Evolutionary conservation across 148 eudicot genomes (phyloP), one percentile per base, ranked within the genome.

Genomic region (Agrostemma githago): DNA sequence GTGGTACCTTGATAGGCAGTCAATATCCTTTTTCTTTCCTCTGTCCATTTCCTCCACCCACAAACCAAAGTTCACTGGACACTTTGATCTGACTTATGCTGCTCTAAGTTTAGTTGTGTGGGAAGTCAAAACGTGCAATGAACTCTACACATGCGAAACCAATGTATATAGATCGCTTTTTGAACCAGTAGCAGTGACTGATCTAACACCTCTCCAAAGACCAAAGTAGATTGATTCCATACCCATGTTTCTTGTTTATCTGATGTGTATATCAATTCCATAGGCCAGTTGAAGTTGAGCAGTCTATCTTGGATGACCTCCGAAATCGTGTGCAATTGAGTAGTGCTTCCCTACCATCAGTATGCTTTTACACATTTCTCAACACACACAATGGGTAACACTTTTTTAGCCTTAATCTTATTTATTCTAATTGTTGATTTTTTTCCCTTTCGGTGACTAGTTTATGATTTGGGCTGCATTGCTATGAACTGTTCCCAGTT

Each of bases 301-400:
- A 83, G 58, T 92, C 97, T 76, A 92, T 95, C 75, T 86, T 95
- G 78, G 97, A 95, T 72, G 98, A 95, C 85, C 84, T 95, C 70
- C 84, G 98, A 19, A 95, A 89, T 72, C 98, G 98, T 73, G 98
- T 92, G 79, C 97, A 88, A 76, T 81, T 95, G 87, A 92, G 91
- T 82, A 90, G 87, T 70, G 84, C 78, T 61, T 83, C 92, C 48
- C 85, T 95, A 70, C 98, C 98, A 58, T 95, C 98, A 46, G 86
- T 95, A 63, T 83, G 98, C 89, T 95, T 95, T 85, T 95, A 95
- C 79, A 95, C 98, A 26, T 92, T 95, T 82, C 69, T 92, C 26
- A 95, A 95, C 80, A 86, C 97, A 15, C 97, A 95, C 80, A 89
- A 95, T 70, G 77, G 97, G 98, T 93, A 84, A 62, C 56, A 62